Base-by-base conservation (phyloP, 2,329 filamentous ascomycete species). In the Leptographium radiaticola region DNA sequence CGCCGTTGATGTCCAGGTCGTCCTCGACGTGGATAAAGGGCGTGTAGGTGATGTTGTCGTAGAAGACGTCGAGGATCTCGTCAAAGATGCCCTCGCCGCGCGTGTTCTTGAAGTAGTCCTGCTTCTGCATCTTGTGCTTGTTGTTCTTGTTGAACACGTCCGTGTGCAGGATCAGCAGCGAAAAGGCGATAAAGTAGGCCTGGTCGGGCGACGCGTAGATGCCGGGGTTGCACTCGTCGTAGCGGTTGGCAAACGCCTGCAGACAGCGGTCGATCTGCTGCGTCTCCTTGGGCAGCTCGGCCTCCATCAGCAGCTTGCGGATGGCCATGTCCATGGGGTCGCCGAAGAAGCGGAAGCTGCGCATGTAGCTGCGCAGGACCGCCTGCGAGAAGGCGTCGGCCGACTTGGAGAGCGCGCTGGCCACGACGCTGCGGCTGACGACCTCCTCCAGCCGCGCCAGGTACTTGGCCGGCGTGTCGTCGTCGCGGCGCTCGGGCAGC, bases 81-180 rank as follows among this genome's bases (percentile, higher is more conserved):
- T 94, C 87, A 52, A 87, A 87, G n/a, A 97, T 87, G 15, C 89
- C 89, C 65, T 97, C 90, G 4, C 87, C 89, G 25, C 83, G 83
- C 0, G 90, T 94, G 66, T 97, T 97, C 68, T 94, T 96, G 61
- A 97, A 77, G 68, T 98, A 98, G 64, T 97, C 93, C 0, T 79
- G 72, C 65, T 95, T 94, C 64, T 95, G 89, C 93, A 98, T 98
- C 70, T 98, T 98, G 67, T 93, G 81, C 71, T 97, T 97, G 72
- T 97, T 97, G 73, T 97, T 98, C 70, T 95, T 95, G 75, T 98
- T 98, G 80, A 97, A 97, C n/a, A 95, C 88, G 65, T 98, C 93
- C 0, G 93, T 97, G 63, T 98, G 93, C 38, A 98, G 75, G 61
- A 98, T 96, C 56, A 98, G 79, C 54, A 98, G 82, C 2, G 91